Percentiles rank a stretch among this genome's conserved stretches.
Conservation (phyloP, 345 rosid genomes). For the Alliaria petiolata region DNA sequence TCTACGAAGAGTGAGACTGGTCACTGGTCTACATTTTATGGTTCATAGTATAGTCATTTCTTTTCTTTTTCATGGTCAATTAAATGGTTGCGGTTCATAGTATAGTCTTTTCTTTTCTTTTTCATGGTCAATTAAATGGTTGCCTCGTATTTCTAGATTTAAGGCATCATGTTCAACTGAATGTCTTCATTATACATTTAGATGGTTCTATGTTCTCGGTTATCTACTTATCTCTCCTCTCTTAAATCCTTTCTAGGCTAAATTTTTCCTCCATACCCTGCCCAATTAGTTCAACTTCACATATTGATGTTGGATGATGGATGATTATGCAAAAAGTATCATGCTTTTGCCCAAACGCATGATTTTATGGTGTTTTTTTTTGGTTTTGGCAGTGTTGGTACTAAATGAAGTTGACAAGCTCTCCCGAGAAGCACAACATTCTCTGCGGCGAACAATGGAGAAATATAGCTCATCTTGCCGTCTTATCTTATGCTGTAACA, state of each 20-base stretch:
- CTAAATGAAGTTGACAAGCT: constrained; percentile 99
- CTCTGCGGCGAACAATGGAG: constrained; percentile 99
- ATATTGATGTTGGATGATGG: not conserved
- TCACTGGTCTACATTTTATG: not conserved
- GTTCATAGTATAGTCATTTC: not conserved
- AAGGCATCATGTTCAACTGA: not conserved
- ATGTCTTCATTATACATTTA: not conserved
- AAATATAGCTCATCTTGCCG: constrained; percentile 90
- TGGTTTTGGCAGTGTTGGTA: constrained; percentile 60
- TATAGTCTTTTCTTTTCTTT: too few species aligned
- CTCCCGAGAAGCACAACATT: constrained; percentile 98
- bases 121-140: too few species aligned
- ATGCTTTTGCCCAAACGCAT: not conserved
- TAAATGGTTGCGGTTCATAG: too few species aligned
- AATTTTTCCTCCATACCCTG: not conserved
- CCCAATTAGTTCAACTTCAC: not conserved
- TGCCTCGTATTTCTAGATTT: not conserved
- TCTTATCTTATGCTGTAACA: constrained; percentile 88
- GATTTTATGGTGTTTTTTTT: not conserved
- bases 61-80: not conserved
- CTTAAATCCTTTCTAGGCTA: not conserved
- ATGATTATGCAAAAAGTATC: not conserved
- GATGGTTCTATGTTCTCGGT: not conserved
- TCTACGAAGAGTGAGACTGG: not conserved
- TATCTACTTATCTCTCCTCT: not conserved